Conservation (phyloP, 2,329 filamentous ascomycete genomes). For the Botrytis sinoallii region DNA sequence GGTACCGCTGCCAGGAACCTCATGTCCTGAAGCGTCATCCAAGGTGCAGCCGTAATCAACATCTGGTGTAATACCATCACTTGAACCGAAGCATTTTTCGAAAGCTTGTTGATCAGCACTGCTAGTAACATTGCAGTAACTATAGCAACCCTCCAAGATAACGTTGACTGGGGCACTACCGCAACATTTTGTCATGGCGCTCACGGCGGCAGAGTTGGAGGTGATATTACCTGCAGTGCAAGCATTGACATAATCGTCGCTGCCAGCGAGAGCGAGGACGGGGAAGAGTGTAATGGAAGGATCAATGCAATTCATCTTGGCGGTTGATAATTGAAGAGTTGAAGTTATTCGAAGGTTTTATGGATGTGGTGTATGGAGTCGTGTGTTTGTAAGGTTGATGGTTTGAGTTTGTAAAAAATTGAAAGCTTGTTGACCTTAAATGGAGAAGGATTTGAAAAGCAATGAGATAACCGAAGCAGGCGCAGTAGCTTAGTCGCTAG, state of each 20-base stretch:
- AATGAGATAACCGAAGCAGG: neutral
- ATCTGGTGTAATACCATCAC: neutral
- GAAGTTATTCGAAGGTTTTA: conserved; percentile 2
- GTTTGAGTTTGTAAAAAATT: neutral
- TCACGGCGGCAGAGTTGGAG: conserved; percentile 4
- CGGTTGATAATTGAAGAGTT: neutral
- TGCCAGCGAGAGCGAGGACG: neutral
- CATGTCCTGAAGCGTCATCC: neutral
- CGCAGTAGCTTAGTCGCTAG: neutral
- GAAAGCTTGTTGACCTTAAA: neutral
- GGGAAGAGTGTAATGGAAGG: neutral
- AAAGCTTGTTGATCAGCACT: conserved; percentile 12
- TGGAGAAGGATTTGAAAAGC: neutral
- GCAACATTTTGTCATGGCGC: conserved; percentile 8
- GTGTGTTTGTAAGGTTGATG: neutral
- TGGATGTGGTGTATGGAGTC: neutral
- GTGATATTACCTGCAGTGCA: conserved; percentile 17
- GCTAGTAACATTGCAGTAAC: conserved; percentile 18
- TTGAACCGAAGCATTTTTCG: neutral
- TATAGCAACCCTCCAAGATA: conserved; percentile 14
- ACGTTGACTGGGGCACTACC: conserved; percentile 2
- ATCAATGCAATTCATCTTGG: conserved; percentile 8
- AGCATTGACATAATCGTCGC: neutral
- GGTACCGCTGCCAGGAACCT: conserved; percentile 2
- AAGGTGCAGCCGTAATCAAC: conserved; percentile 10